Evolutionary conservation across 2,329 filamentous ascomycete genomes (phyloP).

Genomic region (Colletotrichum magnum): DNA sequence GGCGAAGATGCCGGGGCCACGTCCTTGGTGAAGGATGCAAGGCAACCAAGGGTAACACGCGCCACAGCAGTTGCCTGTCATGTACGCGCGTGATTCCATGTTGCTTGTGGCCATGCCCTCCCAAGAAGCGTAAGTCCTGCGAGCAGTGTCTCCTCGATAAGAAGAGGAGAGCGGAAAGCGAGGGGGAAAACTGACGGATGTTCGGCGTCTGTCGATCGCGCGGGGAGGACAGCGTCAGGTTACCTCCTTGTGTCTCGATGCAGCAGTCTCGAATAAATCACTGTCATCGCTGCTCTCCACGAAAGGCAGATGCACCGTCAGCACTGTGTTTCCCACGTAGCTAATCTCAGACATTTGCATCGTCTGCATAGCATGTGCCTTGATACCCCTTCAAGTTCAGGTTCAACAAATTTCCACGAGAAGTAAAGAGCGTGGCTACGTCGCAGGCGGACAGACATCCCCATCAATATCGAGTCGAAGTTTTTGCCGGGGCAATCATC

Average conservation of each 20-base stretch:
- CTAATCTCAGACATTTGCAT: not conserved
- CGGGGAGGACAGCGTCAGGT: not conserved
- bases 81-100: constrained; percentile 16
- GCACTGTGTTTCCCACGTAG: not conserved
- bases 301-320: not conserved
- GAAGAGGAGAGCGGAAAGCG: not conserved
- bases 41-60: not conserved
- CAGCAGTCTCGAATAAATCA: not conserved
- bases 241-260: constrained; percentile 1
- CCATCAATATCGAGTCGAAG: not conserved
- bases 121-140: not conserved
- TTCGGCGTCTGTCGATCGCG: constrained; percentile 15
- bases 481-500: not conserved
- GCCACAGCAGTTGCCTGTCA: constrained; percentile 8
- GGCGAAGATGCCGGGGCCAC: no score
- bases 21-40: not conserved
- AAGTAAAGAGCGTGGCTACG: not conserved
- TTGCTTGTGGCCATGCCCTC: constrained; percentile 26
- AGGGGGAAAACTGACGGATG: not conserved
- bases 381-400: not conserved
- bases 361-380: constrained; percentile 16
- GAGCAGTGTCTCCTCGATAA: not conserved
- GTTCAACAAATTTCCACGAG: not conserved
- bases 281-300: not conserved
- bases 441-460: not conserved